Percentiles rank a stretch among this genome's conserved stretches.
Conservation (phyloP, 495 filamentous ascomycete genomes). For the Haplographium delicatum region DNA sequence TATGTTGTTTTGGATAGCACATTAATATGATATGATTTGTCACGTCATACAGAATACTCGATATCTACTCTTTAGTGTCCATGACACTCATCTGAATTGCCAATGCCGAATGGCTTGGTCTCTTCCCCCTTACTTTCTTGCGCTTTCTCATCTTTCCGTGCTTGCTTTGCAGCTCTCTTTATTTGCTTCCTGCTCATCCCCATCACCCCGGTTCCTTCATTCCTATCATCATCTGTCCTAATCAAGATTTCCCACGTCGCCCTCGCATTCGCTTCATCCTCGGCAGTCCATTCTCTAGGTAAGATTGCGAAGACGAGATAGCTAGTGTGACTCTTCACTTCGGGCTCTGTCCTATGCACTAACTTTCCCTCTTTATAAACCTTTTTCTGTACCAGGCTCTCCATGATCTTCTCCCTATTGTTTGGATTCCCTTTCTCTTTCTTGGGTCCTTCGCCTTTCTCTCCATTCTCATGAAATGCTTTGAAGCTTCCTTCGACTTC, state of each 20-base stretch:
- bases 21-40: no score
- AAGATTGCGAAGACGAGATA: conserved; percentile 93
- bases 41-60: no score
- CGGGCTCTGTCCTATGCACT: conserved; percentile 72
- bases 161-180: conserved; percentile 51
- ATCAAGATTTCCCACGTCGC: conserved; percentile 52
- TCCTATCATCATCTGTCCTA: conserved; percentile 24
- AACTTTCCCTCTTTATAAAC: conserved; percentile 58
- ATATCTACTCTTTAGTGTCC: neutral
- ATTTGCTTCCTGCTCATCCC: conserved; percentile 43
- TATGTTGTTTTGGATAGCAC: no score
- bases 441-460: conserved; percentile 18
- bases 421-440: conserved; percentile 23
- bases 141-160: conserved; percentile 31
- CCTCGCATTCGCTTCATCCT: conserved; percentile 67
- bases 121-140: conserved; percentile 20
- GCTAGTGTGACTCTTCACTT: conserved; percentile 90
- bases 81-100: no score
- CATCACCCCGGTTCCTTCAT: conserved; percentile 30
- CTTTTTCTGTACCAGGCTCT: conserved; percentile 22
- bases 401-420: conserved; percentile 20
- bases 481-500: conserved; percentile 64
- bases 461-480: conserved; percentile 42
- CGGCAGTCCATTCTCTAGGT: conserved; percentile 76
- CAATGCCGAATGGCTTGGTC: neutral